These are phyloP conservation scores for Austroboletus festivus DNA, from an alignment of 768 basidiomycete genomes.

Conservation along the genomic window DNA sequence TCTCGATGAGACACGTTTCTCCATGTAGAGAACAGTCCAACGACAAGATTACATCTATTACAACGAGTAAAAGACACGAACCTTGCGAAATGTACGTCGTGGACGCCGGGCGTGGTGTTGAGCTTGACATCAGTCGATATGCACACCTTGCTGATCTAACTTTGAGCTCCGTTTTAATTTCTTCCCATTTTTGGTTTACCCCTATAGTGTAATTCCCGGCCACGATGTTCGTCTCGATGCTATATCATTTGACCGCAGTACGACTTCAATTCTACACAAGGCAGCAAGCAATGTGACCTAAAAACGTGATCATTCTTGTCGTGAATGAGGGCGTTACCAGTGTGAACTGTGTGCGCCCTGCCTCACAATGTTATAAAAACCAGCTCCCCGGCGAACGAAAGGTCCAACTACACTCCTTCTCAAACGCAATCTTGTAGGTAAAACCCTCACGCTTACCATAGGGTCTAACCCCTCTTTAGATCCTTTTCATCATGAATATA, in stretches of 20 bases:
- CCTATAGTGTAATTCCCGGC: no score
- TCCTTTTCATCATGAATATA: slow-evolving; percentile 15
- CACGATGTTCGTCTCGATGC: no score
- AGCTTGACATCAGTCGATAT: slow-evolving; percentile 15
- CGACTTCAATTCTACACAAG: no score
- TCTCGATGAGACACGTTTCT: slow-evolving; percentile 3
- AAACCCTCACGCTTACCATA: neutral
- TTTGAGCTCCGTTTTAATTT: slow-evolving; percentile 21
- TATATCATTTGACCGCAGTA: no score
- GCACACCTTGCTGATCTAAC: slow-evolving; percentile 7
- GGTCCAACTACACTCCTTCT: neutral
- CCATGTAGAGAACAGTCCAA: neutral
- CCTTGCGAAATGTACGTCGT: slow-evolving; percentile 23
- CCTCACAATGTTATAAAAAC: no score
- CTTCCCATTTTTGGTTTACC: no score
- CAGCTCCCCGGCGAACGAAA: no score
- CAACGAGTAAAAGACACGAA: slow-evolving; percentile 13
- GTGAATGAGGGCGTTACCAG: no score
- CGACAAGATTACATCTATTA: neutral
- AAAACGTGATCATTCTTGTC: no score
- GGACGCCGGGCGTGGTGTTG: slow-evolving; percentile 17
- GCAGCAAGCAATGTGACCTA: no score
- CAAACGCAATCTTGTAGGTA: slow-evolving; percentile 1
- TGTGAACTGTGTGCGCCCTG: no score
- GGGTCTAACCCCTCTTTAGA: slow-evolving; percentile 5